Evolutionary conservation across 257 asterid species (phyloP), one percentile per base, ranked within the genome.

Genomic region (Solanum corneliomulleri): DNA sequence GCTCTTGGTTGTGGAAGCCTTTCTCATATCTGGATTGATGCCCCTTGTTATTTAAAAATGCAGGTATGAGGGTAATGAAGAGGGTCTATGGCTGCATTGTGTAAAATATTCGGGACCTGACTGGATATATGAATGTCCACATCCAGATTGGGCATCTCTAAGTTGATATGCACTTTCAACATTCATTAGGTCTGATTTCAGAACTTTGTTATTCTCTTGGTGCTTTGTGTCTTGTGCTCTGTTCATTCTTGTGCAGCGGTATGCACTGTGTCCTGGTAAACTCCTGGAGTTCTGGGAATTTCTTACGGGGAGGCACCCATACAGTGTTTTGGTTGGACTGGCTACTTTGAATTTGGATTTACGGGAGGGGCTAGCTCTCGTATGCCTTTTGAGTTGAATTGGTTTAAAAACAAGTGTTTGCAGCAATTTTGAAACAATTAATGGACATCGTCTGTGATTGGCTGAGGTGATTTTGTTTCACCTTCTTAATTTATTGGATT

Each of bases 51-150:
- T 49, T 47, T 81, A 69, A 49, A 81, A n/a, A 87, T 93, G 91
- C 98, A 97, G 99, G 88, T 97, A 97, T 62, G 95, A 92, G 86
- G 95, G 92, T 68, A 85, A 84, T 56, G 98, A 97, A 91, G 95
- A 91, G 86, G 99, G 99, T 80, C 90, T 97, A 66, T 97, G 98
- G 98, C 93, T 97, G 89, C 99, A 97, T 85, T 97, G 96, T 87
- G 91, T 94, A 80, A 90, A 89, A 92, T 97, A 97, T 88, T 91
- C 98, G 9, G 99, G 98, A 71, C 95, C 97, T 42, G 94, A 78
- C 88, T 97, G 99, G 99, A 88, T 81, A 21, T 93, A 92, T 83
- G 93, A 96, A 93, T 96, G 99, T 86, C 98, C 98, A 23, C 91
- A 89, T 90, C 99, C 98, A 18, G 91, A 90, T 21, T 96, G 99